Evolutionary conservation across 495 filamentous ascomycete species (phyloP).

Genomic region (Pseudoneurospora amorphoporcata): DNA sequence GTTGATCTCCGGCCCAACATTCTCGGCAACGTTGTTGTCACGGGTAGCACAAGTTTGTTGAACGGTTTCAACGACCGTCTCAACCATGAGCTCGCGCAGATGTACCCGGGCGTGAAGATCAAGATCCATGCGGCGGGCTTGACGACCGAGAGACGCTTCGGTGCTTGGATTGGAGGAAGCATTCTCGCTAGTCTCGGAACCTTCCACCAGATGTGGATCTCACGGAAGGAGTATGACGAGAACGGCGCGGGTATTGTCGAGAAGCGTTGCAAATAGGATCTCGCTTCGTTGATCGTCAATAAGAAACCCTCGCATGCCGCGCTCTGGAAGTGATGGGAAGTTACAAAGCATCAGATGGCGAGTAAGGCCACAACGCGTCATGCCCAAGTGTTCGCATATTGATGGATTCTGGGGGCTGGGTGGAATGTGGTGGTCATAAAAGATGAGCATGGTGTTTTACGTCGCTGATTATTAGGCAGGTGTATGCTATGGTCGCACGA

Average conservation of each 20-base stretch:
- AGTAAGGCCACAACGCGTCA: background rate
- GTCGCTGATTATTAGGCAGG: background rate
- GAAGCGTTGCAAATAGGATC: slow-evolving; percentile 61
- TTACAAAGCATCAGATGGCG: background rate
- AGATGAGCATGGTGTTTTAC: background rate
- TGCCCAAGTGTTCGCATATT: background rate
- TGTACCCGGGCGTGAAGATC: slow-evolving; percentile 74
- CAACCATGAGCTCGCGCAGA: slow-evolving; percentile 64
- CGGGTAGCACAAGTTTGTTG: slow-evolving; percentile 71
- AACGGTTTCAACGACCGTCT: slow-evolving; percentile 86
- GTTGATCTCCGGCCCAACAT: slow-evolving; percentile 78
- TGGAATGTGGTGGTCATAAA: background rate
- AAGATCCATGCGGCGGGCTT: slow-evolving; percentile 78
- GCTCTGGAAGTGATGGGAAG: background rate
- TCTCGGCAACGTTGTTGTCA: slow-evolving; percentile 84
- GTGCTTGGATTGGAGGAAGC: slow-evolving; percentile 91
- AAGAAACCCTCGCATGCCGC: background rate
- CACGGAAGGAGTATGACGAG: slow-evolving; percentile 72
- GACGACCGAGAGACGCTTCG: slow-evolving; percentile 77
- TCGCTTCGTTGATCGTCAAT: background rate
- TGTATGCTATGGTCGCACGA: background rate
- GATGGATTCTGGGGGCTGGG: background rate
- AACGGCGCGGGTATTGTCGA: slow-evolving; percentile 61
- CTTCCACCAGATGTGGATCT: slow-evolving; percentile 99
- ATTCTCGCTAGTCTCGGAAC: slow-evolving; percentile 92